A percentile compares a stretch with the other conserved stretches of the same genome.
These are phyloP conservation scores for Striga asiatica DNA, from an alignment of 257 asterid genomes.

Conservation along the genomic window DNA sequence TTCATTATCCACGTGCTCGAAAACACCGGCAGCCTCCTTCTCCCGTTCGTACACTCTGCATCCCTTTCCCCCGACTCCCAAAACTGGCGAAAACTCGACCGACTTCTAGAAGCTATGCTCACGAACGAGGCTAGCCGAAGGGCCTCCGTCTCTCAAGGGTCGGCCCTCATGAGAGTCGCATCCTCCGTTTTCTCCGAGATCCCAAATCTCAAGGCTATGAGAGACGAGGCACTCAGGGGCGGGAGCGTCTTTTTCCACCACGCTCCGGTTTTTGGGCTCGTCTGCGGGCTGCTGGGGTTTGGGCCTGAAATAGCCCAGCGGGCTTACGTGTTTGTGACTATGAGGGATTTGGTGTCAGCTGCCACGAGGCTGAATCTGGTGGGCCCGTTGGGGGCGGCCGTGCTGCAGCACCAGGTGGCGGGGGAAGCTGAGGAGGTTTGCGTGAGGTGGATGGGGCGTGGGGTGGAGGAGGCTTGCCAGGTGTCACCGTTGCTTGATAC, in stretches of 20 bases:
- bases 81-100: slow-evolving; percentile 57
- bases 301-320: slow-evolving; percentile 56
- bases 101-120: slow-evolving; percentile 43
- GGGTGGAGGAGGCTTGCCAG: slow-evolving; percentile 81
- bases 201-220: slow-evolving; percentile 45
- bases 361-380: slow-evolving; percentile 84
- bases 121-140: slow-evolving; percentile 74
- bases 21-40: slow-evolving; percentile 81
- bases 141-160: slow-evolving; percentile 78
- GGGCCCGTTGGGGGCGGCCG: slow-evolving; percentile 86
- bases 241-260: slow-evolving; percentile 52
- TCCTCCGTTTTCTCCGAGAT: slow-evolving; percentile 58
- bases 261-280: slow-evolving; percentile 75
- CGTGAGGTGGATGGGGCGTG: slow-evolving; percentile 71
- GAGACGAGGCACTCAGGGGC: slow-evolving; percentile 37
- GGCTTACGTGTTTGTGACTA: slow-evolving; percentile 63
- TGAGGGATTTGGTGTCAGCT: slow-evolving; percentile 87
- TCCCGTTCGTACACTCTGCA: slow-evolving; percentile 58
- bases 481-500: slow-evolving; percentile 77
- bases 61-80: slow-evolving; percentile 41
- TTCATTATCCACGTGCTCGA: slow-evolving; percentile 49
- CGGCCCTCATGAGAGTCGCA: slow-evolving; percentile 79
- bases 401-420: slow-evolving; percentile 63
- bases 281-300: slow-evolving; percentile 67
- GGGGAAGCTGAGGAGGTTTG: slow-evolving; percentile 46